Conservation (phyloP, 1,139 yeast species). For the Yamadazyma conglobata region DNA sequence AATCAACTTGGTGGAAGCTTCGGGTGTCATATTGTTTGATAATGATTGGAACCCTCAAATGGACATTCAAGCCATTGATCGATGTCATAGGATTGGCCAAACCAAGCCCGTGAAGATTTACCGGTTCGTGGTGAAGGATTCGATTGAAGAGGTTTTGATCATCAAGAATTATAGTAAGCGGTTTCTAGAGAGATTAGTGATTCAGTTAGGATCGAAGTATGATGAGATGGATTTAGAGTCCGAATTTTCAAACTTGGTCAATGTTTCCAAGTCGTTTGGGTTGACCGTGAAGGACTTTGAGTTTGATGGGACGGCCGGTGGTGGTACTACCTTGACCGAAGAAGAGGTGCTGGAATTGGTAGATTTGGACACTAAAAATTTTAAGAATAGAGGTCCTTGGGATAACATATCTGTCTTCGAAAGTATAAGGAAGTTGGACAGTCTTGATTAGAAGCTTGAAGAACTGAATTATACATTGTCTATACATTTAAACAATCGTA, state of each 20-base stretch:
- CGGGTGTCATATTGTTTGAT: conserved; percentile 85
- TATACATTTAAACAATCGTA: no score
- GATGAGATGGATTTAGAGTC: conserved; percentile 18
- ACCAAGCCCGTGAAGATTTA: conserved; percentile 75
- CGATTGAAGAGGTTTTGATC: conserved; percentile 79
- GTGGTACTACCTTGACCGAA: conserved; percentile 12
- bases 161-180: conserved; percentile 77
- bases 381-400: conserved; percentile 27
- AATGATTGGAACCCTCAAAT: conserved; percentile 98
- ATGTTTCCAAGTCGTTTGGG: conserved; percentile 25
- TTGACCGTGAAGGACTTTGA: conserved; percentile 12
- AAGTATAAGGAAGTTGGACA: conserved; percentile 41
- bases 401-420: conserved; percentile 52
- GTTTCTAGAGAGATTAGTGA: conserved; percentile 74
- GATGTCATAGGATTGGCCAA: conserved; percentile 94
- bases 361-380: conserved; percentile 51
- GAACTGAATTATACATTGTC: no score
- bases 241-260: conserved; percentile 30
- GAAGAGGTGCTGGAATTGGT: conserved; percentile 52
- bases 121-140: conserved; percentile 70
- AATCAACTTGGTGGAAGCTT: conserved; percentile 80
- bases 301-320: conserved; percentile 11
- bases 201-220: conserved; percentile 59
- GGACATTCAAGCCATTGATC: conserved; percentile 92
- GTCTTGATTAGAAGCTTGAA: no score